Evolutionary conservation across 2,329 filamentous ascomycete genomes (phyloP), one percentile per base, ranked within the genome.

Genomic region (Curvularia lunata): DNA sequence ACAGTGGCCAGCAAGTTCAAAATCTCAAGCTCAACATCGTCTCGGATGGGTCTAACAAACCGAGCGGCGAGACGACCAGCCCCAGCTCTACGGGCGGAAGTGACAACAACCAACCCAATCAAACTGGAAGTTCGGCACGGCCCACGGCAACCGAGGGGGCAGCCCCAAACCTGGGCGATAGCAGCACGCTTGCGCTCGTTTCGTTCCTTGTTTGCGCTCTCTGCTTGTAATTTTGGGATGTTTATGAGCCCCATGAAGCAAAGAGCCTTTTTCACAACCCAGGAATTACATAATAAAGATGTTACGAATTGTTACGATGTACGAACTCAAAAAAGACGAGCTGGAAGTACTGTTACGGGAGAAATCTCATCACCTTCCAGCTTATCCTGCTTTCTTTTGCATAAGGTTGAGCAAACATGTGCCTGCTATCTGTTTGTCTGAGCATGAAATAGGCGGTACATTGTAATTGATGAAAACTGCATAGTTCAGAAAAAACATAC

Each of bases 11-110:
- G 62, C 76, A 85, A 61, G 84, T 97, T 67, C 80, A 83, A 48
- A 83, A 86, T 65, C 84, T 91, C 64, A 82, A 82, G 34, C 85
- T 92, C 66, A 84, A 78, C 51, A 75, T 82, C 12, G 72, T 87
- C 49, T 61, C 77, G 9, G 82, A 83, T 55, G 74, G 82, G 61
- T 82, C 80, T 72, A 89, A 89, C 68, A 75, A 77, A 18, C 86
- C 86, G 5, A 68, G 67, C n/a, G 81, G 81, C 32, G 74, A 78
- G 53, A 70, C 54, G 30, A 70, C 71, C 12, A 72, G 58, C 41
- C 61, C 65, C 6, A 64, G 52, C 49, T 38, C 43, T 21, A 53
- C 48, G 13, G 41, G 23, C 23, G 23, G 23, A 25, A 25, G 40
- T 13, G 19, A 27, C 21, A 16, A 3, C 38, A 27, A 32, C 40